Base-by-base conservation (phyloP, 1,139 yeast species). In the Yamadazyma diospyri region DNA sequence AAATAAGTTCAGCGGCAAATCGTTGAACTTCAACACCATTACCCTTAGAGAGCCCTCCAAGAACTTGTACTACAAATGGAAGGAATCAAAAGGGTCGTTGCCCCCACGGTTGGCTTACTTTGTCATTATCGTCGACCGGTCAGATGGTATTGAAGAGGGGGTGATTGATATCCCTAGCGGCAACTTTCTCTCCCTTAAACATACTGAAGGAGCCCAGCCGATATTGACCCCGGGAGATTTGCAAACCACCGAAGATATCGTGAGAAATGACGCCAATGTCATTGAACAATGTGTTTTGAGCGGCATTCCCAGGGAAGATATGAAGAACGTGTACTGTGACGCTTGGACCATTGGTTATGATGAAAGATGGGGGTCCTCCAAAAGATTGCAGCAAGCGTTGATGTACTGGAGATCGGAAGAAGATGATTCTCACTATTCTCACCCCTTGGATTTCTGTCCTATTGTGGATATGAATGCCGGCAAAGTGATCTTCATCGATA, bases 261-360 rank as follows among this genome's bases (percentile, higher is more conserved):
- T 82, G 43, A 73, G 92, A 59, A 59, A 51, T 6, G 87, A 82
- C 53, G 84, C 88, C 22, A 63, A 61, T 25, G 92, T 83, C 42
- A 78, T 81, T 46, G 78, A 75, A 56, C 89, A 83, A 61, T 81
- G 89, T 66, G 75, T 65, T 33, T 53, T 81, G 39, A 74, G 82
- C 27, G 92, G 92, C 34, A 59, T 81, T 44, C 81, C 86, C 36
- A 72, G 69, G 25, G 59, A 58, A 32, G 81, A 81, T 28, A 82
- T 83, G 85, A 66, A 75, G 57, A 74, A 78, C 48, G 73, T 81
- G 36, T 82, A 80, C 67, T 82, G 92, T 64, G 94, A 83, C 52
- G 89, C 81, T 47, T 83, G 82, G 95, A 81, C 92, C 31, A 81
- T 83, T 52, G 92, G 92, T 38, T 81, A 78, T 53, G 94, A 83